These are phyloP conservation scores for Mitragyna speciosa DNA, from an alignment of 257 asterid species.

Conservation along the genomic window DNA sequence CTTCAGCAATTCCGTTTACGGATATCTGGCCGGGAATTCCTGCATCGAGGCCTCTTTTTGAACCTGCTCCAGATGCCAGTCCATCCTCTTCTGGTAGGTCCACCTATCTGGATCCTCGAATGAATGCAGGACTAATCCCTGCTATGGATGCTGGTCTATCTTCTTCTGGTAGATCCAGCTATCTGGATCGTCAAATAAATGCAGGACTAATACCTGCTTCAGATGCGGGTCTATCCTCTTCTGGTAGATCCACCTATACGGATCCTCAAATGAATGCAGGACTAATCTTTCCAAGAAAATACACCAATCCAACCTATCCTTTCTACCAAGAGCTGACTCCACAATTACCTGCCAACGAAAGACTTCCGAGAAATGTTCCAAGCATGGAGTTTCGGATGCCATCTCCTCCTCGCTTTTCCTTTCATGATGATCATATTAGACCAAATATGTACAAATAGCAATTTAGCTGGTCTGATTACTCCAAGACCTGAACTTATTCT, in stretches of 20 bases:
- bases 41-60: conserved; percentile 30
- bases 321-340: conserved; percentile 35
- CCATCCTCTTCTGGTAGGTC: conserved; percentile 28
- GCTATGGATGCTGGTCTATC: conserved; percentile 2
- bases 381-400: conserved; percentile 42
- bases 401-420: conserved; percentile 41
- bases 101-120: conserved; percentile 27
- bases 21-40: conserved; percentile 29
- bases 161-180: conserved; percentile 27
- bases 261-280: conserved; percentile 32
- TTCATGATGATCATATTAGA: conserved; percentile 37
- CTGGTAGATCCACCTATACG: conserved; percentile 20
- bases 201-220: conserved; percentile 24
- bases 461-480: neutral
- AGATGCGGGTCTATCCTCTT: conserved; percentile 31
- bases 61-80: conserved; percentile 31
- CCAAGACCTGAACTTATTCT: conserved; percentile 3
- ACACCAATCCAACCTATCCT: conserved; percentile 30
- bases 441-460: conserved; percentile 46
- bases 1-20: conserved; percentile 28
- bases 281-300: conserved; percentile 25
- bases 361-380: conserved; percentile 35
- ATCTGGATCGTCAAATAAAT: conserved; percentile 30
- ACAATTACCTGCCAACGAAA: conserved; percentile 33
- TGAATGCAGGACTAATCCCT: conserved; percentile 17